Percentiles rank a stretch among this genome's conserved stretches.
Conservation (phyloP, 169 alveolate genomes). For the Miamiensis avidus region DNA sequence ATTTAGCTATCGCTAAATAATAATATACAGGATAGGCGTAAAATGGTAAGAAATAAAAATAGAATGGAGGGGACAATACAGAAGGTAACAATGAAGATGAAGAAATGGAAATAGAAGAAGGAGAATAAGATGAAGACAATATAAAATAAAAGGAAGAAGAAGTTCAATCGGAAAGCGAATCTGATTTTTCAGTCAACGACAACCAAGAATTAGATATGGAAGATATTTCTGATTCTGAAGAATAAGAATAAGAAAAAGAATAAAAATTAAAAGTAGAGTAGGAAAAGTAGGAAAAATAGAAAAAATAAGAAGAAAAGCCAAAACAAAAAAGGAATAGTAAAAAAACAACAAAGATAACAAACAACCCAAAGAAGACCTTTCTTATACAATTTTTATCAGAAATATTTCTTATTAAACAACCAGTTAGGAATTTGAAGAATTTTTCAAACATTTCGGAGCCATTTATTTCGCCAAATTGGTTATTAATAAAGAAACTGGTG, state of each 20-base stretch:
- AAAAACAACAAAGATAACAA: not conserved
- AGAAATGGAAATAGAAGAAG: not conserved
- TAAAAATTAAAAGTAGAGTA: not conserved
- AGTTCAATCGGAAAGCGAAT: not conserved
- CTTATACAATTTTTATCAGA: not conserved
- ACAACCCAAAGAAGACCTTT: not conserved
- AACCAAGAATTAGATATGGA: slow-evolving; percentile 9
- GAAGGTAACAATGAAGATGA: not conserved
- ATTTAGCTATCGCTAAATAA: slow-evolving; percentile 19
- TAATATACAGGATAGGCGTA: not conserved
- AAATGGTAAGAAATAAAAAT: no score
- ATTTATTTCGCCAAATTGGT: not conserved
- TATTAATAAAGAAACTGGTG: slow-evolving; percentile 16
- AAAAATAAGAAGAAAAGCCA: not conserved
- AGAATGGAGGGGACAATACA: not conserved
- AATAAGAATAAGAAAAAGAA: slow-evolving; percentile 5
- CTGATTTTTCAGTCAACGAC: no score
- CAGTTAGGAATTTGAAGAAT: not conserved
- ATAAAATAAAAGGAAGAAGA: slow-evolving; percentile 22
- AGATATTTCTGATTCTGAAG: not conserved
- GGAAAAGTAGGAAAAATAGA: not conserved
- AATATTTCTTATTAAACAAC: not conserved
- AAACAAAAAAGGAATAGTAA: no score
- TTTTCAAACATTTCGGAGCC: not conserved
- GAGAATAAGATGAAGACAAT: not conserved